These are phyloP conservation scores for Vigna angularis DNA, from an alignment of 306 rosid genomes.

Conservation along the genomic window DNA sequence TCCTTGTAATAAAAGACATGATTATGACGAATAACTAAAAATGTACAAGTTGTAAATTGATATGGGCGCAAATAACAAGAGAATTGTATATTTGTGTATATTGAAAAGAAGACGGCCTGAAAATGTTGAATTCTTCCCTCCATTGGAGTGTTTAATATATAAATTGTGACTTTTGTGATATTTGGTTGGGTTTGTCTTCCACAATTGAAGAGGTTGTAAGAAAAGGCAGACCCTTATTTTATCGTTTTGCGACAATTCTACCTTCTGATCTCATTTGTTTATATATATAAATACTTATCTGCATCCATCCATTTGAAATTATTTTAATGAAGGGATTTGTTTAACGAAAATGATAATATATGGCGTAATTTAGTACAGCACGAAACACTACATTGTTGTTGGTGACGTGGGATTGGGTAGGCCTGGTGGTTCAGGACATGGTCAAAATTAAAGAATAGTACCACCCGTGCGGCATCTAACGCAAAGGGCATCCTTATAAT, in stretches of 20 bases:
- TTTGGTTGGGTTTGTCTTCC: slow-evolving; percentile 42
- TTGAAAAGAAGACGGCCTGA: slow-evolving; percentile 29
- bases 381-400: slow-evolving; percentile 28
- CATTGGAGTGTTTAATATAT: neutral
- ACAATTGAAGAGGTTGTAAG: slow-evolving; percentile 35
- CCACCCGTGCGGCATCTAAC: slow-evolving; percentile 58
- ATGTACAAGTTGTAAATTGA: neutral
- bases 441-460: slow-evolving; percentile 27
- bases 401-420: slow-evolving; percentile 51
- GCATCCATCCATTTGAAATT: slow-evolving; percentile 20
- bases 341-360: neutral
- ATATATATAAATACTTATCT: neutral
- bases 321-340: neutral
- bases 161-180: slow-evolving; percentile 23
- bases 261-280: slow-evolving; percentile 34
- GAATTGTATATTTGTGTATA: neutral
- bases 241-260: slow-evolving; percentile 55
- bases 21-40: slow-evolving; percentile 5
- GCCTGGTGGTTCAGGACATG: slow-evolving; percentile 37
- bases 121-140: slow-evolving; percentile 39
- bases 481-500: neutral
- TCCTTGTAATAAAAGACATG: neutral
- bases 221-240: slow-evolving; percentile 55
- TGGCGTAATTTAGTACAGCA: slow-evolving; percentile 39
- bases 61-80: neutral